Base-by-base conservation (phyloP, 164 flowering plant species). In the Nelumbo lutea region DNA sequence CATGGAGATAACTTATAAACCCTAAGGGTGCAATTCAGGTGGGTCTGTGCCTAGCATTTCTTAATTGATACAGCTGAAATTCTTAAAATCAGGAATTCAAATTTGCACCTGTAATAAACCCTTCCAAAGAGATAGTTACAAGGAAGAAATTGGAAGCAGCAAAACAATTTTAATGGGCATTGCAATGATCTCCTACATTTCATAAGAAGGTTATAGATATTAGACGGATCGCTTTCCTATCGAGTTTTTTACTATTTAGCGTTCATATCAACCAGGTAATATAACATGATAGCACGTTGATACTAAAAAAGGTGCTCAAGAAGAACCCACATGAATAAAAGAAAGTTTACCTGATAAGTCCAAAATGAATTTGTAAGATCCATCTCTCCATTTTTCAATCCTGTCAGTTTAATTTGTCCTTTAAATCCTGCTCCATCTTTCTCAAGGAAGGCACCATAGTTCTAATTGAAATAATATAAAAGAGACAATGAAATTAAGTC, bases 391-490 rank as follows among this genome's bases (percentile, higher is more conserved):
- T 72, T 74, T 75, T 70, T 83, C 55, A 84, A 78, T 42, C 97
- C 95, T 47, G 84, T 81, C 52, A 93, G 80, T 70, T 80, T 85
- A 45, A 83, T 68, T 60, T 78, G 78, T 68, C 98, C 98, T 75
- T 69, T 88, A 68, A 93, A 82, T 27, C 98, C 98, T 57, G 85
- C 98, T 57, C 96, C 98, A 83, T 93, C 98, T 82, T 78, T 87
- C 87, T 93, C 98, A 58, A 88, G 57, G 73, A 85, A 90, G 61
- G 96, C 96, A 59, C 97, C 98, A 80, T 87, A 90, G 60, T 93
- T 93, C 98, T 93, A 74, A 46, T 52, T 66, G 60, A 67, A 70
- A 64, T 66, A 15, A 63, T 42, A 70, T 43, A 55, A 69, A 7
- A 42, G 57, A 8, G 58, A 27, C 3, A 66, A 42, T 48, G 11